Base-by-base conservation (phyloP, 495 filamentous ascomycete species). In the Amniculicola lignicola region DNA sequence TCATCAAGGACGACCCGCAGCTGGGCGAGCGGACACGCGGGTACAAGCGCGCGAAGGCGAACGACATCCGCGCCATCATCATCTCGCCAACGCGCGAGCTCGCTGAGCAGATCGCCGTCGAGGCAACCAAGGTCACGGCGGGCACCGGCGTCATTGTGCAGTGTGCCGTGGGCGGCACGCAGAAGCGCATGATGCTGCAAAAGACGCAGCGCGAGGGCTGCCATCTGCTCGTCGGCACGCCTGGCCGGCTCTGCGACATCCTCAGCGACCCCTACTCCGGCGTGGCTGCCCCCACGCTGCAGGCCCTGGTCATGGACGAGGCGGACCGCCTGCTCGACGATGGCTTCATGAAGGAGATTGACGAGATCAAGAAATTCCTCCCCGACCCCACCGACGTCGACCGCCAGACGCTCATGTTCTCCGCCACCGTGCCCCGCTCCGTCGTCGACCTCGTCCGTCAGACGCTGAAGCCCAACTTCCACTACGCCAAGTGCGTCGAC, bases 11-110 rank as follows among this genome's bases (percentile, higher is more conserved):
- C 14, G 77, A 87, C 58, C 82, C 84, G 12, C 65, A 72, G 0
- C 70, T 80, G 19, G 75, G 73, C 28, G 44, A 44, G 12, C 43
- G 57, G 25, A n/a, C 57, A 10, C 59, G 67, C 7, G 40, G 68
- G 14, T 40, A 57, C 28, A 69, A 61, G 14, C 44, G 69, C n/a
- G 56, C 79, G 9, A 66, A 69, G 3, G 67, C 82, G 1, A 68
- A 78, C 27, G 89, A 96, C 67, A 90, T 96, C 56, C 83, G 90
- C 50, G 85, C 88, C 22, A 83, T 98, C 37, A 84, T 98, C 66
- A 82, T 98, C 55, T 97, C 94, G 0, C 93, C 93, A 7, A 98
- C 93, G 16, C 82, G 93, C 53, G 93, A 98, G 72, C 78, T 98
- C 57, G 93, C 93, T 3, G 89, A 95, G 68, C 93, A 98, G 73